Conservation (phyloP, 106 monocot genomes). For the Ottelia alismoides region DNA sequence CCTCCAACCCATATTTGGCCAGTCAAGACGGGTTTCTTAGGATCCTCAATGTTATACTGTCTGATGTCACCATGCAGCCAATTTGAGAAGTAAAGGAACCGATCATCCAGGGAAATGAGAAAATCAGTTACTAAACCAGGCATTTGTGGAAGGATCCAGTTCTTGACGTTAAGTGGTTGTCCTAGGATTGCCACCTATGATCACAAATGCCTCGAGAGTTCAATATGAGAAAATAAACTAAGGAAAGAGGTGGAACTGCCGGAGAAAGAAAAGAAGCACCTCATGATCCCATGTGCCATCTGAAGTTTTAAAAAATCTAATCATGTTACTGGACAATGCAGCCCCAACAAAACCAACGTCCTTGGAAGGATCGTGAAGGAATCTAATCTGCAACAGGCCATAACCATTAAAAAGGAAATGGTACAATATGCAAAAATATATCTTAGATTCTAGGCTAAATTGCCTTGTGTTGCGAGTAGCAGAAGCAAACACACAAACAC, state of each 20-base stretch:
- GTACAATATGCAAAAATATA: neutral
- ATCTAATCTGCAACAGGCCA: constrained; percentile 85
- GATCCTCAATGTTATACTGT: constrained; percentile 89
- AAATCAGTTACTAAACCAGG: constrained; percentile 94
- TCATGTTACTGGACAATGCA: constrained; percentile 84
- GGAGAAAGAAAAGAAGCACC: constrained; percentile 16
- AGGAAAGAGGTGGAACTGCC: neutral
- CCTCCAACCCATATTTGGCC: constrained; percentile 97
- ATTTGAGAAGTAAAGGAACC: constrained; percentile 84
- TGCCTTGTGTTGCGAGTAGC: neutral
- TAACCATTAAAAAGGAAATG: too few species aligned
- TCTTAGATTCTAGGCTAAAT: neutral
- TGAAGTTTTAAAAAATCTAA: constrained; percentile 78
- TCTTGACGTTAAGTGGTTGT: constrained; percentile 68
- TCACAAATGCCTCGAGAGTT: neutral
- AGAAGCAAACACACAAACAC: too few species aligned
- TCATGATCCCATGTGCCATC: constrained; percentile 85
- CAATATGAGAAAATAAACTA: neutral
- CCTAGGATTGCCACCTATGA: constrained; percentile 59
- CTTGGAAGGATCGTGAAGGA: constrained; percentile 91
- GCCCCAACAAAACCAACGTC: constrained; percentile 80
- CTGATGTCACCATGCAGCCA: constrained; percentile 95
- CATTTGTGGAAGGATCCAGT: constrained; percentile 98
- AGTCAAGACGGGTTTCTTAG: constrained; percentile 60
- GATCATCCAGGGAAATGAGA: constrained; percentile 89